A percentile compares a stretch with the other conserved stretches of the same genome.
phyloP scores from a whole-genome alignment of 345 rosid species.

The Firmiana major region DNA sequence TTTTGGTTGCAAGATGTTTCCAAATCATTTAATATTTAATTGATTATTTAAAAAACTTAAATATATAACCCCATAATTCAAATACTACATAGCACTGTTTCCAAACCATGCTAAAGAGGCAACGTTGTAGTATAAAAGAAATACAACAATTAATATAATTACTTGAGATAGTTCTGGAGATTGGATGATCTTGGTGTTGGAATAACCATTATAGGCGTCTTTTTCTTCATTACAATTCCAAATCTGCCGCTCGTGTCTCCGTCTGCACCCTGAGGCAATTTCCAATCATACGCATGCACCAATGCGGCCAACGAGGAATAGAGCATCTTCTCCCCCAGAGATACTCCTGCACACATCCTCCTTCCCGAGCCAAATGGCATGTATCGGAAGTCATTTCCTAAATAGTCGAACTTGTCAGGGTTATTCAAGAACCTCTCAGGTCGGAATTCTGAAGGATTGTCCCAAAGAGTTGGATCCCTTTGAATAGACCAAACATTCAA shows the following conservation, averaged over 20 bases:
- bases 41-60: background rate
- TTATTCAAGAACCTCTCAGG: slow-evolving; percentile 12
- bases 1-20: too few species aligned
- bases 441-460: background rate
- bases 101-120: background rate
- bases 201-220: background rate
- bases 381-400: background rate
- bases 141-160: background rate
- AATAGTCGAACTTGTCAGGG: background rate
- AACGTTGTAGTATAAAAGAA: background rate
- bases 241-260: background rate
- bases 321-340: background rate
- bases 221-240: slow-evolving; percentile 9
- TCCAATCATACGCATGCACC: background rate
- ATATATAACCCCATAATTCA: background rate
- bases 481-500: slow-evolving; percentile 11
- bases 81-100: background rate
- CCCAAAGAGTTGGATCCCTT: background rate
- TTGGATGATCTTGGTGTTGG: background rate
- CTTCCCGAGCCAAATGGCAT: slow-evolving; percentile 9
- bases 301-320: background rate
- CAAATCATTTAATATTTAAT: background rate
- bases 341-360: background rate
- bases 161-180: background rate
- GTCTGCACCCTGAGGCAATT: background rate